A percentile compares a stretch with the other conserved stretches of the same genome.
These are phyloP conservation scores for Phialocephala subalpina DNA, from an alignment of 2,329 filamentous ascomycete genomes.

Conservation along the genomic window DNA sequence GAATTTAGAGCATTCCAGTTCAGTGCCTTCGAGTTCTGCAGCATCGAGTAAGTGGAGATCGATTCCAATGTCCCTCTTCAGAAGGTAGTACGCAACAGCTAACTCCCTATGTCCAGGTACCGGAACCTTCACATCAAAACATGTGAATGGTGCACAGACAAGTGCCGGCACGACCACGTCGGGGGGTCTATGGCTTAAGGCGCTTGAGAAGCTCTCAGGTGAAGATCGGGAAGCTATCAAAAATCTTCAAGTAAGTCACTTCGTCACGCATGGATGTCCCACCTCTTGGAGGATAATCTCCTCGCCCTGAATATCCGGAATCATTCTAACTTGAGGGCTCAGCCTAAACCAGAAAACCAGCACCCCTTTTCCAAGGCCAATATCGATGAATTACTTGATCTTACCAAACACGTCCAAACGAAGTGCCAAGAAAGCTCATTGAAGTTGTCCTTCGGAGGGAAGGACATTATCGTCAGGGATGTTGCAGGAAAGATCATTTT, in stretches of 20 bases:
- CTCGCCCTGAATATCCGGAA: background rate
- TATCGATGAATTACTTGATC: background rate
- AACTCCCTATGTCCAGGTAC: too few relatives aligned
- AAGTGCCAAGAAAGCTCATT: background rate
- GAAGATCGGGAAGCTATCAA: background rate
- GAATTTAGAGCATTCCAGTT: background rate
- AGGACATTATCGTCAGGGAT: background rate
- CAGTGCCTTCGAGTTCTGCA: background rate
- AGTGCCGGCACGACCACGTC: too few relatives aligned
- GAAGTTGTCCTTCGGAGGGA: slow-evolving; percentile 2
- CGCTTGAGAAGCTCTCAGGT: background rate
- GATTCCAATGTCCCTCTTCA: background rate
- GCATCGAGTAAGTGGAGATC: background rate
- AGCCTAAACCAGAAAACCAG: background rate
- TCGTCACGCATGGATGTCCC: too few relatives aligned
- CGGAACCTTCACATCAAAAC: too few relatives aligned
- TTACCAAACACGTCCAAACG: background rate
- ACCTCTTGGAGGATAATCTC: background rate
- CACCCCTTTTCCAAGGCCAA: background rate
- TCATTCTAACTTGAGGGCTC: background rate
- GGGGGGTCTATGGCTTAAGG: background rate
- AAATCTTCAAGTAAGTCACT: background rate
- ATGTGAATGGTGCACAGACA: too few relatives aligned
- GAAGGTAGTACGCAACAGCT: too few relatives aligned
- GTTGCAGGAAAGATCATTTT: background rate